Base-by-base conservation (phyloP, 2,329 filamentous ascomycete species). In the Cladophialophora bantiana region DNA sequence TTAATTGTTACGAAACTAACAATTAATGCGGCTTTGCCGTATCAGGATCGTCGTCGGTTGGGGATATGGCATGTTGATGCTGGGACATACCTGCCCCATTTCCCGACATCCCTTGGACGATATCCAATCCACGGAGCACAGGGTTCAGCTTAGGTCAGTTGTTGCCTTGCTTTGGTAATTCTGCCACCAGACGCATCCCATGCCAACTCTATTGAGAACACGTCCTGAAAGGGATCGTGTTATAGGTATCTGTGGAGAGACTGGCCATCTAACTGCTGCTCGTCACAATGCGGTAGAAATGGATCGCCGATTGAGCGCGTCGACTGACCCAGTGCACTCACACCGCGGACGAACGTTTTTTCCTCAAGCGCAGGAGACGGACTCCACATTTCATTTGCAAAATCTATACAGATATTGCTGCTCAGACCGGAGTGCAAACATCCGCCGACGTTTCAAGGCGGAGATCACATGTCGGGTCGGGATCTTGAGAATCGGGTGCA, bases 161-260 rank as follows among this genome's bases (percentile, higher is more conserved):
- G 45, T 50, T 50, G 7, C 45, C 45, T 50, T 50, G 45, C 45
- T 50, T 50, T 50, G 45, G 45, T 50, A 50, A 50, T 50, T 26
- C 45, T 10, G 10, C 45, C 1, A 50, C 9, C 4, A 5, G 18
- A 31, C 26, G 45, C 45, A 50, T 50, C 18, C 20, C 45, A 50
- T 50, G 45, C 20, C 18, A 13, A 31, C 18, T 20, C 18, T 50
- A 3, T 12, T 31, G 45, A 50, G 18, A 31, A 31, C 45, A 26
- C 9, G 45, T 50, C 45, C 20, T 31, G 45, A 50, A 50, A 50
- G 3, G 45, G 45, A 31, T 4, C 12, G 26, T 26, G 45, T 50
- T 26, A 26, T 50, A 26, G 3, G 45, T 10, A 26, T 50, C 45
- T 50, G 7, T 50, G 4, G 45, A 50, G 45, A 18, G 9, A 31